Base-by-base conservation (phyloP, 2,329 filamentous ascomycete species). In the Cercospora nicotianae region DNA sequence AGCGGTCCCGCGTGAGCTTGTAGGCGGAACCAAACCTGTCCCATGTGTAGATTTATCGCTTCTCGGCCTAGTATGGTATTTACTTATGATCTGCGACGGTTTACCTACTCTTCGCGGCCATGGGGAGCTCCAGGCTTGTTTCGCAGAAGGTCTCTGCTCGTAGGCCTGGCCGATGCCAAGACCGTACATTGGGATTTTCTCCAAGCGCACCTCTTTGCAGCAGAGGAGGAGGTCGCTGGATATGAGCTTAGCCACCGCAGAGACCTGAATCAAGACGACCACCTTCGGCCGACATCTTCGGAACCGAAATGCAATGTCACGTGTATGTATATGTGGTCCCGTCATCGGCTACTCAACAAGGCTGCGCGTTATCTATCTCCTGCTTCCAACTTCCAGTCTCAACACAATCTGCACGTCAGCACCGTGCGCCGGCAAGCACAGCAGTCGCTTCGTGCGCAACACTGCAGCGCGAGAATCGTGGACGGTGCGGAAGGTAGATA, bases 1-100 rank as follows among this genome's bases (percentile, higher is more conserved):
- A 62, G 26, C 36, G 61, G 5, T 57, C 42, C 4, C 42, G 23
- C 23, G 61, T 55, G 61, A 64, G 45, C 61, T 36, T 64, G 61
- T 55, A 55, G 61, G 31, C 30, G 12, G 20, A 45, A 26, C n/a
- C 33, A 31, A 48, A 5, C 18, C 20, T 28, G 36, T 28, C 12
- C 1, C 3, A 8, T 36, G 4, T 59, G 55, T 36, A 59, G 18
- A 31, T 18, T 33, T 23, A 59, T 36, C 55, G 30, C 55, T 33
- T 9, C 13, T 23, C 31, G 28, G 36, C 55, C 28, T 59, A 59
- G 55, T 36, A 36, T 59, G 31, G 26, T 28, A 55, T 30, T 42
- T 42, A 42, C 48, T 48, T 13, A 23, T 48, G 45, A 48, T 23
- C n/a, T 23, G 20, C 45, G 45, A n/a, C 45, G n/a, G 18, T 48